These are phyloP conservation scores for Dichomitus squalens DNA, from an alignment of 1,284 basidiomycete genomes.

Conservation along the genomic window DNA sequence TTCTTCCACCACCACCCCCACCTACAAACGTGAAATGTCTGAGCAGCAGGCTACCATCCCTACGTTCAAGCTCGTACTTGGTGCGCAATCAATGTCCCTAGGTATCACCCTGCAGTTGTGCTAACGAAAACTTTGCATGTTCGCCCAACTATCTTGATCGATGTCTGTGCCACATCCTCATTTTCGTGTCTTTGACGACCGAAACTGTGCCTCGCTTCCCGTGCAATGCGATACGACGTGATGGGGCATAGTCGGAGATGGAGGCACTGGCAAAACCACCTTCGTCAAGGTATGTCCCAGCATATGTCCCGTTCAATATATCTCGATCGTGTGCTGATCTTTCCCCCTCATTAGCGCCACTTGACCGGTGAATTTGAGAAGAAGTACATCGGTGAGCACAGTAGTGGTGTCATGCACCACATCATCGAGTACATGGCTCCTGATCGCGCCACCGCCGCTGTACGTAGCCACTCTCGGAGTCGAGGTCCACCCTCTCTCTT, in stretches of 20 bases:
- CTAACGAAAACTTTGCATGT: constrained; percentile 22
- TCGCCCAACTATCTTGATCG: constrained; percentile 23
- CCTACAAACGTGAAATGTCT: constrained; percentile 46
- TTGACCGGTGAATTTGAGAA: constrained; percentile 99
- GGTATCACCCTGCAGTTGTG: constrained; percentile 15
- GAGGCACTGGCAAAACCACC: constrained; percentile 97
- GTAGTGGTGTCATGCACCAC: constrained; percentile 6
- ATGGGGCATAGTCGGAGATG: constrained; percentile 81
- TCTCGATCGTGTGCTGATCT: constrained; percentile 63
- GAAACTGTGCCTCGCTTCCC: constrained; percentile 9
- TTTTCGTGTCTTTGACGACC: constrained; percentile 30
- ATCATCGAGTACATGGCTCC: constrained; percentile 7
- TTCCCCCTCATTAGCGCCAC: constrained; percentile 72
- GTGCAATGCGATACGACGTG: constrained; percentile 22
- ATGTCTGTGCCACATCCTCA: constrained; percentile 31
- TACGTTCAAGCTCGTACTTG: constrained; percentile 98
- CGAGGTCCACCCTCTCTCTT: constrained; percentile 95
- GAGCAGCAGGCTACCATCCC: constrained; percentile 65
- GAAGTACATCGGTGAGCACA: constrained; percentile 92
- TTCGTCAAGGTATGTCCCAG: constrained; percentile 84
- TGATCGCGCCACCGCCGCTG: constrained; percentile 28
- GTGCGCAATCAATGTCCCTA: constrained; percentile 47
- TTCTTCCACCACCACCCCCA: constrained; percentile 31
- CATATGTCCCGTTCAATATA: constrained; percentile 21
- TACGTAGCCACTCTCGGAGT: constrained; percentile 97